Base-by-base conservation (phyloP, 352 stramenopile species). In the Globisporangium echinulatum region DNA sequence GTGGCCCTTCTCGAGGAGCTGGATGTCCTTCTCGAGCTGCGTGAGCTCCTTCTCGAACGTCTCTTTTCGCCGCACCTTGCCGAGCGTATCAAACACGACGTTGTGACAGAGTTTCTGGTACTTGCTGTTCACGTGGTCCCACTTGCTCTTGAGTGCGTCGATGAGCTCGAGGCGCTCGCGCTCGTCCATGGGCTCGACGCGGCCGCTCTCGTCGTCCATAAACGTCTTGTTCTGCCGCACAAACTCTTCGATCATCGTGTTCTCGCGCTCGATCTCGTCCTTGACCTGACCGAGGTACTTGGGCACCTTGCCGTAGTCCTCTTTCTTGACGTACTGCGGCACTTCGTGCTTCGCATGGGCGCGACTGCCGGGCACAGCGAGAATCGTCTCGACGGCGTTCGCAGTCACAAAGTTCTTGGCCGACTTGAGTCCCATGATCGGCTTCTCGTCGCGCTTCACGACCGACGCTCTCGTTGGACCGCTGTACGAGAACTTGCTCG, bases 81-180 rank as follows among this genome's bases (percentile, higher is more conserved):
- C 89, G 1, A 95, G 72, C 42, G 87, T 97, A 67, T 98, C 92
- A 51, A 98, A 92, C 14, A 90, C 84, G 8, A 96, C 87, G 60
- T 97, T 94, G 73, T 98, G 94, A 55, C 88, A 96, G 13, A 97
- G 79, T 66, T 96, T 97, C 68, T 98, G 94, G 72, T 98, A 98
- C 68, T 97, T 87, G 42, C 65, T 56, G 64, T 98, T 98, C 33
- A 97, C 88, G 39, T 95, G 82, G 61, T 97, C 92, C 92, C 94
- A 98, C 70, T 97, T 96, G 43, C 78, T 79, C 67, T 98, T 98
- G 60, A 98, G 79, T 40, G 79, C 81, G 38, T 96, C 70, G 38
- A 98, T 79, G 52, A 98, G 75, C 43, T 89, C 70, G 48, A 70
- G 50, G 38, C 90, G 84, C 57, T 98, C 91, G 44, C 68, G 62